phyloP scores from a whole-genome alignment of 352 stramenopile species.

The Aphanomyces euteiches region DNA sequence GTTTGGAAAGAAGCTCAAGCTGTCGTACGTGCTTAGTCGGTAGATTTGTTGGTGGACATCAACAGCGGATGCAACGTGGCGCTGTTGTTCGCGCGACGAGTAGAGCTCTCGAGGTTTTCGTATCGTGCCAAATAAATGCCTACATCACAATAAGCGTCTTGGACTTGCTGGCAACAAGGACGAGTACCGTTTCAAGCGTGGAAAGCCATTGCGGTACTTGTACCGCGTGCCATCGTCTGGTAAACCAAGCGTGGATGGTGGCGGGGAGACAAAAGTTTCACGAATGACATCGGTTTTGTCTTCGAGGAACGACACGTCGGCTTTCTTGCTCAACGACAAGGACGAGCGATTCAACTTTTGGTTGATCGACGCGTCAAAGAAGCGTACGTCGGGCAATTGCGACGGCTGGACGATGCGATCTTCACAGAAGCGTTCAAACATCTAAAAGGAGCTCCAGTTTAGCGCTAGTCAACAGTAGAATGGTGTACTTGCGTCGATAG shows the following conservation, averaged over 20 bases:
- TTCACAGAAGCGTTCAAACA: slow-evolving; percentile 84
- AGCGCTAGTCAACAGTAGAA: no score
- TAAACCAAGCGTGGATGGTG: slow-evolving; percentile 73
- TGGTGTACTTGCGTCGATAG: no score
- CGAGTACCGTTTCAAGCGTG: slow-evolving; percentile 70
- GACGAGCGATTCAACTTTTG: slow-evolving; percentile 80
- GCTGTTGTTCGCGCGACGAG: slow-evolving; percentile 62
- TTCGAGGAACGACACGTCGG: slow-evolving; percentile 79
- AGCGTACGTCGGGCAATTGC: slow-evolving; percentile 59
- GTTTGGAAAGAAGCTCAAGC: neutral
- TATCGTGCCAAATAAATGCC: slow-evolving; percentile 64
- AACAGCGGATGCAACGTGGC: slow-evolving; percentile 57
- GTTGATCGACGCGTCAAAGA: slow-evolving; percentile 85
- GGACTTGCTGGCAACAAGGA: neutral
- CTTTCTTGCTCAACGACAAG: slow-evolving; percentile 76
- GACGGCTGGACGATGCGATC: slow-evolving; percentile 62
- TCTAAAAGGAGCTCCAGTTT: slow-evolving; percentile 27
- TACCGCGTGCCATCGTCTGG: slow-evolving; percentile 74
- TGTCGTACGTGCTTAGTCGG: slow-evolving; percentile 51
- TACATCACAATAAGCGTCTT: slow-evolving; percentile 28
- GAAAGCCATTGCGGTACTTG: slow-evolving; percentile 76
- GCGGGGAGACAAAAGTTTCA: slow-evolving; percentile 77
- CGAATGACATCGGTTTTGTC: slow-evolving; percentile 68
- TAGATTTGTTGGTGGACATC: slow-evolving; percentile 75
- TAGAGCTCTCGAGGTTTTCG: slow-evolving; percentile 72